Conservation (phyloP, 345 rosid species). For the Schrenkiella parvula region DNA sequence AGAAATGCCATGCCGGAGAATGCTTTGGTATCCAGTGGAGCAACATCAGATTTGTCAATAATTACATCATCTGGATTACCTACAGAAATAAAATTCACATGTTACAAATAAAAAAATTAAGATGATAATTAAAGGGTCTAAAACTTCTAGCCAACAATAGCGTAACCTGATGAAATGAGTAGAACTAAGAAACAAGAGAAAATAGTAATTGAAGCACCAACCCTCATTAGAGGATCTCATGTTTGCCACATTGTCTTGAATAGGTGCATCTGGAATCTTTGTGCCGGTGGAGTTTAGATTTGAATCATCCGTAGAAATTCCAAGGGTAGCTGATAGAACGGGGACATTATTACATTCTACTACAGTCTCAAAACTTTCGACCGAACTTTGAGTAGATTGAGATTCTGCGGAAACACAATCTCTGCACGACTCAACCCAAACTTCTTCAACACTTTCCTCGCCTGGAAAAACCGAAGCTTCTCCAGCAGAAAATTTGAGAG, state of each 20-base stretch:
- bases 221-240: conserved; percentile 29
- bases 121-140: background rate
- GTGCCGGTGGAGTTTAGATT: background rate
- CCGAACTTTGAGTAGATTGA: conserved; percentile 18
- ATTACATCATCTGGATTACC: conserved; percentile 29
- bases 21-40: conserved; percentile 49
- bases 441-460: conserved; percentile 1
- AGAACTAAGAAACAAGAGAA: conserved; percentile 1
- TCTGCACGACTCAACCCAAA: background rate
- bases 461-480: background rate
- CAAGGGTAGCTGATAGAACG: conserved; percentile 1
- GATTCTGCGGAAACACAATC: conserved; percentile 16
- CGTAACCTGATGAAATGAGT: background rate
- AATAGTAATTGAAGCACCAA: conserved; percentile 28
- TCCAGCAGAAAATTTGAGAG: background rate
- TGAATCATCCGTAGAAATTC: conserved; percentile 18
- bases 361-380: conserved; percentile 6
- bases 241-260: conserved; percentile 20
- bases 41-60: conserved; percentile 34
- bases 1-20: conserved; percentile 38
- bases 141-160: background rate
- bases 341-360: background rate
- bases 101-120: background rate
- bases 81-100: conserved; percentile 11
- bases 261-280: background rate